These are phyloP conservation scores for Mucor saturninus DNA, from an alignment of 371 early-diverging fungal species.

Conservation along the genomic window DNA sequence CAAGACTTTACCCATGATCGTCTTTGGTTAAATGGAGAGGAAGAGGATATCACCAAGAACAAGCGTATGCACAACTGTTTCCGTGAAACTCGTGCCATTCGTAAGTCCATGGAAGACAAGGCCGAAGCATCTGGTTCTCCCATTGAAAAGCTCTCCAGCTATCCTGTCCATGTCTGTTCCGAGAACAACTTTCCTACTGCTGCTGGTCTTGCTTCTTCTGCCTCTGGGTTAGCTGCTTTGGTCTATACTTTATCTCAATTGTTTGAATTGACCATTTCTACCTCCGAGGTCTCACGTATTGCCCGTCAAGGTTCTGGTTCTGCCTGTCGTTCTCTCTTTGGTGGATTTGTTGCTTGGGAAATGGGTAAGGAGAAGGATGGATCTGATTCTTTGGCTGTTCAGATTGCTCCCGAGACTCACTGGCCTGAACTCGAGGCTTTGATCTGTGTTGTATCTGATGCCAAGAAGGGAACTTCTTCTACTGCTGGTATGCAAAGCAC, in stretches of 20 bases:
- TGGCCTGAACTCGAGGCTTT: slow-evolving; percentile 97
- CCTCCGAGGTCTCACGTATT: slow-evolving; percentile 83
- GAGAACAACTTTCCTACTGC: slow-evolving; percentile 99
- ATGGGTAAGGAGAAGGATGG: slow-evolving; percentile 83
- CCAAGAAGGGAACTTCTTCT: slow-evolving; percentile 89
- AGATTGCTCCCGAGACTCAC: slow-evolving; percentile 88
- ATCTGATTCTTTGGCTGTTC: slow-evolving; percentile 87
- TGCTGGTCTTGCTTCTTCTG: slow-evolving; percentile 99
- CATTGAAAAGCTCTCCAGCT: slow-evolving; percentile 58
- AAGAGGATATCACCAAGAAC: slow-evolving; percentile 82
- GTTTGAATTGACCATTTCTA: slow-evolving; percentile 70
- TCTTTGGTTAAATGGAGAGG: slow-evolving; percentile 94
- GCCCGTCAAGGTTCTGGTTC: slow-evolving; percentile 98
- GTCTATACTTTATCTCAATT: slow-evolving; percentile 85
- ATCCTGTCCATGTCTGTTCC: slow-evolving; percentile 83
- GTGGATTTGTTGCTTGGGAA: slow-evolving; percentile 98
- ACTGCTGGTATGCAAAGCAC: slow-evolving; percentile 98
- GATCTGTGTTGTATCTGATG: slow-evolving; percentile 92
- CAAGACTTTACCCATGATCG: slow-evolving; percentile 68
- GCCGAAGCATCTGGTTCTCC: slow-evolving; percentile 42
- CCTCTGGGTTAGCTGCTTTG: slow-evolving; percentile 96
- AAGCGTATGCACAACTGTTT: slow-evolving; percentile 88
- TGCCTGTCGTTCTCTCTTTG: slow-evolving; percentile 96
- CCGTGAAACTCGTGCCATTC: slow-evolving; percentile 77
- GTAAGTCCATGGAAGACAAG: slow-evolving; percentile 70